Base-by-base conservation (phyloP, 2,329 filamentous ascomycete species). In the Fusarium circinatum region DNA sequence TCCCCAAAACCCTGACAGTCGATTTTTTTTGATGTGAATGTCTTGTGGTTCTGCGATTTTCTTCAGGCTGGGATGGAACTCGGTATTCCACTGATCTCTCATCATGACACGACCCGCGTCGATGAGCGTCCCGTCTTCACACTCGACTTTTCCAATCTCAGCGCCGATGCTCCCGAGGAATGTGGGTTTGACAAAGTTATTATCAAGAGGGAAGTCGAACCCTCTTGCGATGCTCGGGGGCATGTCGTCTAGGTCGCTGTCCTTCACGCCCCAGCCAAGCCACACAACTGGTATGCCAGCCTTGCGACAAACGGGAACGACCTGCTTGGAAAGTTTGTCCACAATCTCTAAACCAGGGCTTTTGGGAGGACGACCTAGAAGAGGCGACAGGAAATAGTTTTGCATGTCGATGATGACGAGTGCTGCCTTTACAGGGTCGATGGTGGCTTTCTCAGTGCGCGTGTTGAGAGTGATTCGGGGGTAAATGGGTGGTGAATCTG, bases 51-150 rank as follows among this genome's bases (percentile, higher is more conserved):
- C 28, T 8, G 10, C n/a, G 3, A 32, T 10, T 2, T 3, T 1
- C 20, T 26, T 58, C 10, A 58, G 24, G 0, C 11, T n/a, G 0
- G 18, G n/a, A 14, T 58, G 5, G 3, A 58, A 36, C n/a, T 48
- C 41, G n/a, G 41, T 58, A 2, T 48, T 58, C 55, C 55, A 57
- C 18, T 57, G 55, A 34, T 36, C 13, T 30, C 39, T 8, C 39
- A 34, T 47, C 55, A 47, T 36, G 7, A 57, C 30, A 0, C 39
- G n/a, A 1, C 55, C 55, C 3, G 28, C 55, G 6, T 28, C n/a
- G 0, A 47, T 36, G 13, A 8, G 0, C 0, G 18, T 22, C 0
- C 30, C 55, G 1, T 57, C 30, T 0, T 34, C 18, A 1, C 13
- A 1, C 20, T n/a, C n/a, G 13, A 47, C 18, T 0, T 34, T 0